Evolutionary conservation across 768 basidiomycete genomes (phyloP), one percentile per base, ranked within the genome.

Genomic region (Tylopilus sp.): DNA sequence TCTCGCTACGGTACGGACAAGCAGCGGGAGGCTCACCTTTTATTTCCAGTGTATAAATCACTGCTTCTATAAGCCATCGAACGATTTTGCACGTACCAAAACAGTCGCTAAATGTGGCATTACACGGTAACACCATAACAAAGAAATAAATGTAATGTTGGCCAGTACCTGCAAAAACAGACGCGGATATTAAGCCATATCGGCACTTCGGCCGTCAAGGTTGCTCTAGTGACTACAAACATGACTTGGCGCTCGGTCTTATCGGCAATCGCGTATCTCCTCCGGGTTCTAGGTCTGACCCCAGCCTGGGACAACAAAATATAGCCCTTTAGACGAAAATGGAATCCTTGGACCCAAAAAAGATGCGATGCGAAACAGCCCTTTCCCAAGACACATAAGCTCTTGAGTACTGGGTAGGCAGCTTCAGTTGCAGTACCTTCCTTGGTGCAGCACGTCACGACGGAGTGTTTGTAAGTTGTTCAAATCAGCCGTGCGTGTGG

Each of bases 21-120:
- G 42, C 15, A 45, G n/a, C n/a, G n/a, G n/a, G n/a, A n/a, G 33
- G 9, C 31, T 40, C 44, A 35, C 53, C 36, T 31, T 52, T 55
- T 42, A 13, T 13, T 52, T 56, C 11, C 44, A 76, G 75, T 55
- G 74, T 77, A 56, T 77, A 71, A 65, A 56, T 45, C 46, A 54
- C 20, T 36, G 36, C 20, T 39, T 28, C 11, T 31, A 50, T 33
- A n/a, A 25, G 51, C 36, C 44, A 46, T 39, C 42, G 18, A 56
- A 55, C 30, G 49, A 36, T 56, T 51, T 57, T 57, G 51, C 67
- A 28, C 58, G 64, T 61, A 58, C 25, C 12, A 55, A 51, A 49
- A 48, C 55, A 33, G 39, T 44, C 57, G 51, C 28, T 57, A 47
- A 59, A 26, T 66, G 56, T 63, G 61, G 61, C 39, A 55, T 40